Percentiles rank a stretch among this genome's conserved stretches.
Evolutionary conservation across 306 rosid genomes (phyloP).

Genomic region (Hippophae rhamnoides): DNA sequence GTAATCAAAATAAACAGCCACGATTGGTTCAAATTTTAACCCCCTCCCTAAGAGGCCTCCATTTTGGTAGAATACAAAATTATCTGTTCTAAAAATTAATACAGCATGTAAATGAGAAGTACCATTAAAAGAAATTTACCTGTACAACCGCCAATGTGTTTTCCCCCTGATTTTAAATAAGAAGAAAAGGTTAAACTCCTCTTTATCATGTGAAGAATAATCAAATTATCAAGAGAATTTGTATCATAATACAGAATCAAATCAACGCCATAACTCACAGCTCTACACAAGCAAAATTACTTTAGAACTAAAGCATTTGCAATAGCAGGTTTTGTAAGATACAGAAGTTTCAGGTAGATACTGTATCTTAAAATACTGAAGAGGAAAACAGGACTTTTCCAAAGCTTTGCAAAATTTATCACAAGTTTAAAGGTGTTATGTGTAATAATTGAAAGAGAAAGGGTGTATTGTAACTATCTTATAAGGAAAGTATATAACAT

Average conservation of each 20-base stretch:
- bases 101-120: too few relatives aligned
- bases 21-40: too few relatives aligned
- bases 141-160: conserved; percentile 92
- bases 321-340: neutral
- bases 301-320: neutral
- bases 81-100: too few relatives aligned
- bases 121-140: conserved; percentile 30
- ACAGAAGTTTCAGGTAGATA: neutral
- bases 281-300: neutral
- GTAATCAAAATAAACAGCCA: too few relatives aligned
- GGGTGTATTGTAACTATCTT: neutral
- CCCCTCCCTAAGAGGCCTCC: too few relatives aligned
- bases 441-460: neutral
- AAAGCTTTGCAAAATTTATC: too few relatives aligned
- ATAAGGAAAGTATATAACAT: neutral
- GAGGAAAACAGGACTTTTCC: too few relatives aligned
- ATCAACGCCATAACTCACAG: too few relatives aligned
- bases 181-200: conserved; percentile 14
- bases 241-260: neutral
- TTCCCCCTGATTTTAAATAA: conserved; percentile 59
- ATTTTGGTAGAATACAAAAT: too few relatives aligned
- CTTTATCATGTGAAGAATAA: conserved; percentile 2
- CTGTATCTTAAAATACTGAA: too few relatives aligned
- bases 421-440: too few relatives aligned
- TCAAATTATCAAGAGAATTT: conserved; percentile 1